phyloP scores from a whole-genome alignment of 345 rosid species.

The Mangifera indica region DNA sequence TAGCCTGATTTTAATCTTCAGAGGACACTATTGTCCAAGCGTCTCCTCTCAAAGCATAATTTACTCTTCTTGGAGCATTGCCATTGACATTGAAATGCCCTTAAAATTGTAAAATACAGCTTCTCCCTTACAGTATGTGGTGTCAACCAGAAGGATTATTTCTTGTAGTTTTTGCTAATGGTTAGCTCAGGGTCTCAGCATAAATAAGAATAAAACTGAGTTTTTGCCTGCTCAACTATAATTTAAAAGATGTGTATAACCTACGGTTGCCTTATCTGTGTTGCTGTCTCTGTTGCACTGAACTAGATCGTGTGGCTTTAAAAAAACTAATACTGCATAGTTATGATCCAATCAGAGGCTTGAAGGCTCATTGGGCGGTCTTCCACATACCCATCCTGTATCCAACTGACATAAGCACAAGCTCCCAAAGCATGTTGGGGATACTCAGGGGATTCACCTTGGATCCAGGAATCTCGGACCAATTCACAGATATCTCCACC shows the following conservation, averaged over 20 bases:
- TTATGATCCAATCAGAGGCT: neutral
- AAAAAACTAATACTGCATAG: neutral
- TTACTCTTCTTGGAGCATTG: too few species aligned
- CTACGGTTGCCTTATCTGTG: slow-evolving; percentile 7
- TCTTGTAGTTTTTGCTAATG: too few species aligned
- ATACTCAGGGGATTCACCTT: slow-evolving; percentile 87
- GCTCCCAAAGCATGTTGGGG: slow-evolving; percentile 97
- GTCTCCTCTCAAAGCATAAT: too few species aligned
- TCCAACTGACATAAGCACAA: slow-evolving; percentile 83
- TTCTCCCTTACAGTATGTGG: too few species aligned
- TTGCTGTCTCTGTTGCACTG: slow-evolving; percentile 9
- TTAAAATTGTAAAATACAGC: too few species aligned
- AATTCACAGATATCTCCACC: slow-evolving; percentile 81
- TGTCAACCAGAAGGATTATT: too few species aligned
- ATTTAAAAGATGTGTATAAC: neutral
- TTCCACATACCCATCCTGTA: slow-evolving; percentile 85
- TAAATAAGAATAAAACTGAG: slow-evolving; percentile 1
- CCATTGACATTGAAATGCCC: too few species aligned
- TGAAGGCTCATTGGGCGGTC: slow-evolving; percentile 34
- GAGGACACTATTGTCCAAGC: too few species aligned
- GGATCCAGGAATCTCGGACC: slow-evolving; percentile 98
- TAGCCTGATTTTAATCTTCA: neutral
- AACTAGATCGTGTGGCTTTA: neutral
- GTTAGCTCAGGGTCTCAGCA: neutral
- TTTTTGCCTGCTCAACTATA: slow-evolving; percentile 6